Percentiles rank a stretch among this genome's conserved stretches.
phyloP scores from a whole-genome alignment of 2,329 filamentous ascomycete species.

The Raffaelea arxii region DNA sequence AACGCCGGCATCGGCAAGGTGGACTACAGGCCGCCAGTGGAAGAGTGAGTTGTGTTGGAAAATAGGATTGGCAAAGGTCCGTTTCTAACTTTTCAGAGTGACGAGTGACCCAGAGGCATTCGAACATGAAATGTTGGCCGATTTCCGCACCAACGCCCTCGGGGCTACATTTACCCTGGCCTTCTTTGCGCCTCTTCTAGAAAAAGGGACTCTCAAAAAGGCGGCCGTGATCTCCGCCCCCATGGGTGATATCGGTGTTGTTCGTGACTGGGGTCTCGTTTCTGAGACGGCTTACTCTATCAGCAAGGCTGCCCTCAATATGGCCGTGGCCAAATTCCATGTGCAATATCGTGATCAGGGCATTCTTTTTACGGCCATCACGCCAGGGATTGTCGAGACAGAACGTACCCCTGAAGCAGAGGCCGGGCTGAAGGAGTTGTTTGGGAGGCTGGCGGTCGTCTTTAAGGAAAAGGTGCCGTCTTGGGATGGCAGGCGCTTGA shows the following conservation, averaged over 20 bases:
- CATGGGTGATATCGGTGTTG: slow-evolving; percentile 34
- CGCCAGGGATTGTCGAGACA: slow-evolving; percentile 42
- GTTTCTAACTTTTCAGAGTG: slow-evolving; percentile 13
- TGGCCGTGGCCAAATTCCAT: slow-evolving; percentile 42
- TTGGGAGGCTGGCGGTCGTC: slow-evolving; percentile 17
- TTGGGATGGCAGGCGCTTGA: slow-evolving; percentile 23
- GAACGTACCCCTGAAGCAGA: slow-evolving; percentile 19
- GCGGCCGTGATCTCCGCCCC: slow-evolving; percentile 40
- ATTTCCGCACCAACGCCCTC: slow-evolving; percentile 38
- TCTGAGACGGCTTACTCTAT: slow-evolving; percentile 30
- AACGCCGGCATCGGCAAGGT: slow-evolving; percentile 32
- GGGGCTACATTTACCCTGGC: slow-evolving; percentile 43
- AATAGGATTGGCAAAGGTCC: slow-evolving; percentile 1
- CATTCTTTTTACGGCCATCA: slow-evolving; percentile 40
- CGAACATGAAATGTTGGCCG: slow-evolving; percentile 21
- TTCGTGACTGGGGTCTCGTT: slow-evolving; percentile 25
- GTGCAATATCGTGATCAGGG: slow-evolving; percentile 38
- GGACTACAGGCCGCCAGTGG: slow-evolving; percentile 21
- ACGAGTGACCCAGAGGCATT: slow-evolving; percentile 21
- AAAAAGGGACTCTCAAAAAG: slow-evolving; percentile 41
- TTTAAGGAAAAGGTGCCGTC: slow-evolving; percentile 28
- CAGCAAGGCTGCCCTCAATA: slow-evolving; percentile 43
- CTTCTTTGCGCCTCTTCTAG: slow-evolving; percentile 41
- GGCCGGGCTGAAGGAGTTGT: slow-evolving; percentile 16
- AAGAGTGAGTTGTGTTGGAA: slow-evolving; percentile 24